Conservation (phyloP, 371 early-diverging fungal genomes). For the Neoconidiobolus thromboides region DNA sequence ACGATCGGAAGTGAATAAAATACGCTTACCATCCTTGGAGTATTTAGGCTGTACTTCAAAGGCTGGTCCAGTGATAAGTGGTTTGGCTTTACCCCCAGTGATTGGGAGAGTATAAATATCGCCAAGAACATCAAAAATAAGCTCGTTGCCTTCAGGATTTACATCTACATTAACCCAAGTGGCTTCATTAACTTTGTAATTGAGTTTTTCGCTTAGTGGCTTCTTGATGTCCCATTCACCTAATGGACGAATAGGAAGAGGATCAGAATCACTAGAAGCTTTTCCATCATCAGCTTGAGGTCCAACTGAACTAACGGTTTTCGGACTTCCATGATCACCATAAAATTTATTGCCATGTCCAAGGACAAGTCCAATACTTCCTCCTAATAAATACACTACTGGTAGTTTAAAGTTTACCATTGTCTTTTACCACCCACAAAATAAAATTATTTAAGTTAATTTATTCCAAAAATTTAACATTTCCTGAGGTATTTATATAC, state of each 20-base stretch:
- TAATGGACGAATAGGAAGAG: neutral
- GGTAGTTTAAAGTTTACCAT: too few relatives aligned
- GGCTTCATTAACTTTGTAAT: neutral
- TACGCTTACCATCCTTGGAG: neutral
- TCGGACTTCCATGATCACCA: too few relatives aligned
- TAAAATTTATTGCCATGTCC: too few relatives aligned
- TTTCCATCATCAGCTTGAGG: too few relatives aligned
- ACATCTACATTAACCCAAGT: neutral
- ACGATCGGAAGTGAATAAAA: neutral
- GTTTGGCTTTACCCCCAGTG: neutral
- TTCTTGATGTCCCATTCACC: neutral
- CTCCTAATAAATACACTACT: too few relatives aligned
- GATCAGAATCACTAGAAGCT: neutral
- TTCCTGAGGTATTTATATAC: too few relatives aligned
- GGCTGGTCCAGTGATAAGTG: neutral
- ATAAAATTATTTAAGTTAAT: too few relatives aligned
- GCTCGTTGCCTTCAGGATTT: neutral
- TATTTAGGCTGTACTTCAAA: neutral
- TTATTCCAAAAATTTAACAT: too few relatives aligned
- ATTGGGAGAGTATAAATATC: conserved; percentile 1
- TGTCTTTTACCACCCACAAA: too few relatives aligned
- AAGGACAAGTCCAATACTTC: too few relatives aligned
- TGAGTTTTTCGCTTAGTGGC: neutral
- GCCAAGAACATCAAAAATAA: neutral
- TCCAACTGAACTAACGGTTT: too few relatives aligned